Evolutionary conservation across 768 basidiomycete genomes (phyloP), one percentile per base, ranked within the genome.

Genomic region (Pleurotus platypus): DNA sequence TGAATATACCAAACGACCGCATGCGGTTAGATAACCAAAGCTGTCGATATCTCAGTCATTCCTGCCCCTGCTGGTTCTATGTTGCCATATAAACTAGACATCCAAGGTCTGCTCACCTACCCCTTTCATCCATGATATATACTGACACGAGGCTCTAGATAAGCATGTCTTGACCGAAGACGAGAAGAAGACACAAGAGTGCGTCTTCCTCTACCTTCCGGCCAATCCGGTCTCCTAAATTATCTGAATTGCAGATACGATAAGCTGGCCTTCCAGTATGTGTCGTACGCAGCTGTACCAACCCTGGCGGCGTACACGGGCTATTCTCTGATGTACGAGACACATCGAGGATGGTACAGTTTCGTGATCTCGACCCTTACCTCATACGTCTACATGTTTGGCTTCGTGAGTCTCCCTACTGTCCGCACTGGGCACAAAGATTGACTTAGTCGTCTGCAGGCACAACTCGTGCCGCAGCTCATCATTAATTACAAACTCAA

Each of bases 401-500:
- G 96, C 59, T 99, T 99, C 71, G 94, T 97, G 64, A 80, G 94
- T 85, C 15, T 43, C 35, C 51, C 26, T 50, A 42, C 40, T 40
- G 40, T n/a, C n/a, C 15, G 58, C 53, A 48, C 60, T 58, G 57
- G 42, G 20, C 26, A 58, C 66, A 40, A 65, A 59, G 51, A 58
- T 35, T 49, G 37, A 58, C 55, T 51, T 48, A 20, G 48, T 61
- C 42, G 30, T 35, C 64, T 30, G 46, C 66, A 92, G 90, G 91
- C 89, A 49, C 92, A 94, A 78, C 80, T 94, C 30, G 75, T 92
- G 49, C 90, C 89, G 37, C 90, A 92, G 69, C 73, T 94, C 57
- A 96, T 98, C 66, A 95, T 98, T 78, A 97, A 97, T 75, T 97
- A 95, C 75, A 96, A 96, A 72, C 81, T 98, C 58, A 94, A 94